phyloP scores from a whole-genome alignment of 169 alveolate species.

The Perkinsus chesapeaki region DNA sequence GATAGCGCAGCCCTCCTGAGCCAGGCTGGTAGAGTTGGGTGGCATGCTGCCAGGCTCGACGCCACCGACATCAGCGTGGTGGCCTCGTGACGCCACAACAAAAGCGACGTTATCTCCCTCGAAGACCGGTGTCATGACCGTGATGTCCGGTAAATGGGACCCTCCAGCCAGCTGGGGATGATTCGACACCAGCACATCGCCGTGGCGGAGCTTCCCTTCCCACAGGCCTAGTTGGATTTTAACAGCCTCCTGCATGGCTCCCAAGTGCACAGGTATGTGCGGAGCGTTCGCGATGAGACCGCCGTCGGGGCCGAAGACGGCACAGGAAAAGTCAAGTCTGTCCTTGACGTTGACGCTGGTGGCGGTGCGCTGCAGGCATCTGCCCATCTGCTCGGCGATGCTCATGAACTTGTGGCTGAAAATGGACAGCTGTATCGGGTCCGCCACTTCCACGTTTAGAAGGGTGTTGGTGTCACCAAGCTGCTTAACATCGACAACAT shows the following conservation, averaged over 20 bases:
- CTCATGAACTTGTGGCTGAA: constrained; percentile 67
- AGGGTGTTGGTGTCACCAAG: neutral
- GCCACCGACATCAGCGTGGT: constrained; percentile 80
- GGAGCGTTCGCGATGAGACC: constrained; percentile 75
- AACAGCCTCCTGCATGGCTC: constrained; percentile 73
- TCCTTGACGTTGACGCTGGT: constrained; percentile 65
- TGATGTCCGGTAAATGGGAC: constrained; percentile 74
- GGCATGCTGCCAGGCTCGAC: constrained; percentile 75
- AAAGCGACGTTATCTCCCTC: constrained; percentile 35
- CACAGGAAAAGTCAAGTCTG: constrained; percentile 72
- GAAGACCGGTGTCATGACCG: constrained; percentile 70
- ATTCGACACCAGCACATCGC: constrained; percentile 58
- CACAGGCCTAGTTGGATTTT: constrained; percentile 36
- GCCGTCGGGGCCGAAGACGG: constrained; percentile 63
- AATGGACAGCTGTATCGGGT: constrained; percentile 43
- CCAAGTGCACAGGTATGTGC: constrained; percentile 76
- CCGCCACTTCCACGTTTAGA: neutral
- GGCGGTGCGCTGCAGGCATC: constrained; percentile 50
- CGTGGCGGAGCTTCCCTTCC: constrained; percentile 37
- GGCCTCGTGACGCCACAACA: constrained; percentile 68
- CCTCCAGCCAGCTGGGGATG: constrained; percentile 72
- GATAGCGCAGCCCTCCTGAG: constrained; percentile 66
- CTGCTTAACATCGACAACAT: constrained; percentile 8
- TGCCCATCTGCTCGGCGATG: constrained; percentile 77
- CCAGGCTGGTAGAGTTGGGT: constrained; percentile 44